Percentiles rank a stretch among this genome's conserved stretches.
phyloP scores from a whole-genome alignment of 2,329 filamentous ascomycete genomes.

The Alternaria rosae region DNA sequence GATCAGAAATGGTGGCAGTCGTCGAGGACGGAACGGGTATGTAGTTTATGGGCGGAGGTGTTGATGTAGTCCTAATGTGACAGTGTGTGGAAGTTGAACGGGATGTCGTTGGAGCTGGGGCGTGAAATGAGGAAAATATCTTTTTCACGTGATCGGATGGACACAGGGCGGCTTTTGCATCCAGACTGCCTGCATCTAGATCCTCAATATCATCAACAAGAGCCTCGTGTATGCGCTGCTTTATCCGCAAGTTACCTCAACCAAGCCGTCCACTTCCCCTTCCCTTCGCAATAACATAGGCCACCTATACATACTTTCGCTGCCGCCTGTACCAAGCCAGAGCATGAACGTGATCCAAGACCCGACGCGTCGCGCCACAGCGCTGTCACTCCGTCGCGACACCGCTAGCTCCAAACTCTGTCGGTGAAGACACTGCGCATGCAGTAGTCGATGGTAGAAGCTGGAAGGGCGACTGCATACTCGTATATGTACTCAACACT shows the following conservation, averaged over 20 bases:
- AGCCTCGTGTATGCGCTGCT: conserved; percentile 4
- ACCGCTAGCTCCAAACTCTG: neutral
- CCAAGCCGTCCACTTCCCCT: neutral
- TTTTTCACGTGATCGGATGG: neutral
- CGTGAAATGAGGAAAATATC: neutral
- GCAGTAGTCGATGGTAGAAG: neutral
- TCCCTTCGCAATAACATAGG: too few species aligned
- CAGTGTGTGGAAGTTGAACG: neutral
- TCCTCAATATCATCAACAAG: neutral
- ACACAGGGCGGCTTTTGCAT: too few species aligned
- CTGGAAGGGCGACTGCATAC: neutral
- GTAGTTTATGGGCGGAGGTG: neutral
- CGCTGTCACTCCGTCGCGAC: neutral
- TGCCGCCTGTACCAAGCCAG: too few species aligned
- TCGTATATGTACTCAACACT: conserved; percentile 13
- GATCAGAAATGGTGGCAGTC: neutral
- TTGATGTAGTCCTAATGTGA: neutral
- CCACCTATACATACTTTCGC: neutral
- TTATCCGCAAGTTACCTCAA: conserved; percentile 1
- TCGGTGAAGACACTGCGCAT: neutral
- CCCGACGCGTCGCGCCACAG: neutral
- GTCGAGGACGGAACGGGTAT: neutral
- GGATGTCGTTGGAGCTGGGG: neutral
- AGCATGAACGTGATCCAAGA: neutral
- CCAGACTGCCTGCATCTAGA: neutral